Conservation (phyloP, 1,139 yeast genomes). For the Yamadazyma aaseri region DNA sequence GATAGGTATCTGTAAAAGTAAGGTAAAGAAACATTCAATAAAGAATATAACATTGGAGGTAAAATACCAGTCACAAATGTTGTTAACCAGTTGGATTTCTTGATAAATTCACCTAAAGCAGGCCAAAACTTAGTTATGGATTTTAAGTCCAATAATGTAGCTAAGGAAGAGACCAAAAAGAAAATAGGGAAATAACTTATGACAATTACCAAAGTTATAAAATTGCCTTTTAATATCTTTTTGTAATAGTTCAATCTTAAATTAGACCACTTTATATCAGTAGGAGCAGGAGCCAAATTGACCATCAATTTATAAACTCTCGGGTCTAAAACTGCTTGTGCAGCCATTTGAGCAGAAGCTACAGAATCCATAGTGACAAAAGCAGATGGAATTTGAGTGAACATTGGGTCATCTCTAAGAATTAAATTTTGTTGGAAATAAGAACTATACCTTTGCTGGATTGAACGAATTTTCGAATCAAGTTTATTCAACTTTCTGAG, state of each 20-base stretch:
- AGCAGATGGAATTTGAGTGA: conserved; percentile 59
- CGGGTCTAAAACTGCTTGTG: conserved; percentile 78
- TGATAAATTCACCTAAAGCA: conserved; percentile 57
- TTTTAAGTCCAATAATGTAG: conserved; percentile 68
- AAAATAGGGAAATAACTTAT: conserved; percentile 62
- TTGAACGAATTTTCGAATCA: conserved; percentile 28
- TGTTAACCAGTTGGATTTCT: conserved; percentile 65
- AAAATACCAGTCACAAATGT: conserved; percentile 71
- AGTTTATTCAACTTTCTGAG: conserved; percentile 23
- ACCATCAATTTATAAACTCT: conserved; percentile 71
- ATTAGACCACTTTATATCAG: conserved; percentile 75
- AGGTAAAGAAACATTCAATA: conserved; percentile 66
- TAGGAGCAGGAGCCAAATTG: conserved; percentile 76
- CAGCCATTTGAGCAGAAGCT: conserved; percentile 84
- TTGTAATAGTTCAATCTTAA: conserved; percentile 60
- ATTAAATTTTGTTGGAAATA: conserved; percentile 13
- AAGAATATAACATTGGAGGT: conserved; percentile 72
- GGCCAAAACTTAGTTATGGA: conserved; percentile 77
- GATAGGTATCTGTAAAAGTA: conserved; percentile 68
- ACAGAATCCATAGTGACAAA: conserved; percentile 82
- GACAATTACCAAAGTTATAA: conserved; percentile 61
- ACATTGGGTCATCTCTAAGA: conserved; percentile 26
- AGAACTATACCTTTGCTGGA: conserved; percentile 28
- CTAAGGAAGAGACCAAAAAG: conserved; percentile 71
- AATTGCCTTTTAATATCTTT: conserved; percentile 53